phyloP scores from a whole-genome alignment of 1,284 basidiomycete genomes.

The Boletellus sp. region DNA sequence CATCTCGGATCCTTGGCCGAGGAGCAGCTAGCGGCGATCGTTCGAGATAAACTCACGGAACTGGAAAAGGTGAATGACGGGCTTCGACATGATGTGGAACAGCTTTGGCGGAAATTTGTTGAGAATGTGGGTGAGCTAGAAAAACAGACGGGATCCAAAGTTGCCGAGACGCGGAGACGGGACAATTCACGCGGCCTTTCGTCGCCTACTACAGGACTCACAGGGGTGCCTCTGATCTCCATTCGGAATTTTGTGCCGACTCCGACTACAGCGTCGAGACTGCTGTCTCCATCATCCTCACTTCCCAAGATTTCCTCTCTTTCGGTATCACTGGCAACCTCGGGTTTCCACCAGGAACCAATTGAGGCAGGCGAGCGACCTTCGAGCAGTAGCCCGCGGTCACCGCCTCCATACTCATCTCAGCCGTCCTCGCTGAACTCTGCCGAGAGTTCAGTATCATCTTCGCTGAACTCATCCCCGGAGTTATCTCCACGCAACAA shows the following conservation, averaged over 20 bases:
- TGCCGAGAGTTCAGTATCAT: conserved; percentile 27
- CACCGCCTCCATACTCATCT: conserved; percentile 32
- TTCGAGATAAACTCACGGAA: conserved; percentile 54
- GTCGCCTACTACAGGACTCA: conserved; percentile 10
- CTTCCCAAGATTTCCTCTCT: conserved; percentile 53
- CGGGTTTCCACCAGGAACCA: conserved; percentile 46
- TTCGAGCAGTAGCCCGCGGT: conserved; percentile 23
- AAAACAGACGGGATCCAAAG: conserved; percentile 33
- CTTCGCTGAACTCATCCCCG: conserved; percentile 36
- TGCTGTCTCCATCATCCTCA: conserved; percentile 33
- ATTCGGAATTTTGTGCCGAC: conserved; percentile 56
- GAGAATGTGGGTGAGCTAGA: conserved; percentile 49
- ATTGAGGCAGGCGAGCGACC: conserved; percentile 11
- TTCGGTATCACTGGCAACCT: conserved; percentile 63
- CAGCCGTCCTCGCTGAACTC: conserved; percentile 31
- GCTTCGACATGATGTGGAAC: conserved; percentile 56
- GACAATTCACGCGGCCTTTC: conserved; percentile 25
- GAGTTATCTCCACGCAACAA: conserved; percentile 30
- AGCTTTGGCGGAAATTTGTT: conserved; percentile 59
- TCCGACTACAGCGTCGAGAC: conserved; percentile 36
- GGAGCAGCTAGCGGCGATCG: conserved; percentile 51
- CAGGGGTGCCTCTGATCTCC: conserved; percentile 27
- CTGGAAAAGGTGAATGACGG: conserved; percentile 53
- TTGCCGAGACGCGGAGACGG: conserved; percentile 16
- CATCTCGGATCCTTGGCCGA: conserved; percentile 55